A percentile compares a stretch with the other conserved stretches of the same genome.
phyloP scores from a whole-genome alignment of 2,329 filamentous ascomycete genomes.

The Fusarium euwallaceae region DNA sequence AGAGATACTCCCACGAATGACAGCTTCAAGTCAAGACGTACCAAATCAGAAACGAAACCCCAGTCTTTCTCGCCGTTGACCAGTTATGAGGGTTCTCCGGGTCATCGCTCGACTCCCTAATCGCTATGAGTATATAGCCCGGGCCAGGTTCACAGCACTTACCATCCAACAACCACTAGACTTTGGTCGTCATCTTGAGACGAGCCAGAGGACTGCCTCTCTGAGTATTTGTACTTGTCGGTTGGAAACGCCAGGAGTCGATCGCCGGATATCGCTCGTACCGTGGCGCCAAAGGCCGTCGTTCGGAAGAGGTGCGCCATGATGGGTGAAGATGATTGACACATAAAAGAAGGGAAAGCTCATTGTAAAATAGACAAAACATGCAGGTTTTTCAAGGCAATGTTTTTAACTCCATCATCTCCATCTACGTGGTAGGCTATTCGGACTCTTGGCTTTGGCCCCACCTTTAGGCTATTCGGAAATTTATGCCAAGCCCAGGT shows the following conservation, averaged over 20 bases:
- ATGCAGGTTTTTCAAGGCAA: not conserved
- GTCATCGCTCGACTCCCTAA: not conserved
- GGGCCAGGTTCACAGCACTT: not conserved
- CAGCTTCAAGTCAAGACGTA: rapidly evolving
- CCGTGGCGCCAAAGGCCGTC: not conserved
- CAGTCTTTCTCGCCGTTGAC: not conserved
- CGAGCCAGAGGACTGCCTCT: not conserved
- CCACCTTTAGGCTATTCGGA: not conserved
- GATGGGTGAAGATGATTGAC: not conserved
- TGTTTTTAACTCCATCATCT: no score
- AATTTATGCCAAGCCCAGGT: not conserved
- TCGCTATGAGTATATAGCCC: not conserved
- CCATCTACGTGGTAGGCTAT: not conserved
- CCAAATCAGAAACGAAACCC: not conserved
- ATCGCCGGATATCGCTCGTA: not conserved
- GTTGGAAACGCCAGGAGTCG: not conserved
- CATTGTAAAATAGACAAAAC: not conserved
- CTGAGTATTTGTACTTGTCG: not conserved
- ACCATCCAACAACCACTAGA: not conserved
- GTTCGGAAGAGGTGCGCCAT: not conserved
- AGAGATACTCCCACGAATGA: not conserved
- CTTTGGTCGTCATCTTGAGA: not conserved
- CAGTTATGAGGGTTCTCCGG: not conserved
- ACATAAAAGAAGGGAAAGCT: not conserved
- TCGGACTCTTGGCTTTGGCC: not conserved